These are phyloP conservation scores for Kalanchoe fedtschenkoi DNA, from an alignment of 164 flowering plant species.

Conservation along the genomic window DNA sequence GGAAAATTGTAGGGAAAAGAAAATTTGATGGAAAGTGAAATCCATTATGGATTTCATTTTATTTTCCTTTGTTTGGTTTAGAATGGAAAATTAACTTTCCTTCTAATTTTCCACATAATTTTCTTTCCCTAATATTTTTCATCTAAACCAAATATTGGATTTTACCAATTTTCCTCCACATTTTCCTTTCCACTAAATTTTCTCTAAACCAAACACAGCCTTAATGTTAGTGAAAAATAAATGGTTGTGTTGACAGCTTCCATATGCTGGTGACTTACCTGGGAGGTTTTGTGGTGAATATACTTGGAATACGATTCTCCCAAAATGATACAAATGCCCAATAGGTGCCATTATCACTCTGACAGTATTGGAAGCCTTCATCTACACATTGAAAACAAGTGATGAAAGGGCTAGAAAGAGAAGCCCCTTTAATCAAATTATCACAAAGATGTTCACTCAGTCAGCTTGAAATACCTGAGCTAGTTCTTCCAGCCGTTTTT, in stretches of 20 bases:
- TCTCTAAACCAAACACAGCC: no score
- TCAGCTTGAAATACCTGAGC: conserved; percentile 56
- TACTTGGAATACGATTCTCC: conserved; percentile 65
- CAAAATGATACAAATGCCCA: conserved; percentile 64
- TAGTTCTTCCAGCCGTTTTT: conserved; percentile 75
- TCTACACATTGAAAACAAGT: conserved; percentile 31
- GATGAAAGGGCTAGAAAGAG: neutral
- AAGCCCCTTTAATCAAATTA: neutral
- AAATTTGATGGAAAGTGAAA: no score
- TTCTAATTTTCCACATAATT: no score
- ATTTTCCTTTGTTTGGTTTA: no score
- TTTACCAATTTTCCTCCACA: no score
- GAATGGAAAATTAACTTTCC: no score
- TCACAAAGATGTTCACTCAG: neutral
- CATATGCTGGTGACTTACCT: conserved; percentile 30
- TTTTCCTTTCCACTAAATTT: no score
- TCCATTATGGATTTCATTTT: no score
- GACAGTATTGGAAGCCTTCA: conserved; percentile 62
- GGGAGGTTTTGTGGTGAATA: conserved; percentile 57
- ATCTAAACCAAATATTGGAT: no score
- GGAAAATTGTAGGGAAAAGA: no score
- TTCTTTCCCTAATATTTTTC: no score
- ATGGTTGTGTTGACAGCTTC: neutral
- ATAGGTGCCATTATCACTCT: conserved; percentile 63
- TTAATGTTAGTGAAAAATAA: neutral